A percentile compares a stretch with the other conserved stretches of the same genome.
phyloP scores from a whole-genome alignment of 257 asterid species.

The Ophiorrhiza pumila region DNA sequence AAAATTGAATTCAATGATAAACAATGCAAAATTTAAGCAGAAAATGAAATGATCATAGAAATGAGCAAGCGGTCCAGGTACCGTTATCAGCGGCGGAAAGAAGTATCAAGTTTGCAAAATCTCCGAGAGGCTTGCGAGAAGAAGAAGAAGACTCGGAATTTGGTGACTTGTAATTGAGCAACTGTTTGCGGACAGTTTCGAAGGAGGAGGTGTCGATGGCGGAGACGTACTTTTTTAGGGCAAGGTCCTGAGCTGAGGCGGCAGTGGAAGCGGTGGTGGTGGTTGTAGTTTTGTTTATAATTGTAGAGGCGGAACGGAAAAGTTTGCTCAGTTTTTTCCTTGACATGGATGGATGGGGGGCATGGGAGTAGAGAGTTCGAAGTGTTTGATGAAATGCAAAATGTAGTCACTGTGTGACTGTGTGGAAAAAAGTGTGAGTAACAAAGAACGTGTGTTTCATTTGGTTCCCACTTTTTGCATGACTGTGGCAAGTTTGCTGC shows the following conservation, averaged over 20 bases:
- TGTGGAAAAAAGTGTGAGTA: too few species aligned
- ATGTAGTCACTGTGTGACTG: neutral
- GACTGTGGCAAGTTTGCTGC: too few species aligned
- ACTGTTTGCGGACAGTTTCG: conserved; percentile 13
- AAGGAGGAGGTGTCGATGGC: conserved; percentile 30
- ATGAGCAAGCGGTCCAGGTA: conserved; percentile 13
- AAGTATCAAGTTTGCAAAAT: conserved; percentile 33
- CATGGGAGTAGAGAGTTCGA: neutral
- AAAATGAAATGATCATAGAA: conserved; percentile 7
- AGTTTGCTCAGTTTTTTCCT: conserved; percentile 45
- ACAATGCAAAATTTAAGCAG: neutral
- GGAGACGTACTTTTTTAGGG: conserved; percentile 39
- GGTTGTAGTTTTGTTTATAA: conserved; percentile 16
- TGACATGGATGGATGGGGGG: conserved; percentile 40
- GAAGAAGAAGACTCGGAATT: neutral
- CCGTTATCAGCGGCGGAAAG: conserved; percentile 37
- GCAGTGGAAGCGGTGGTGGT: conserved; percentile 27
- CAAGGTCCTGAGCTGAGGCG: conserved; percentile 31
- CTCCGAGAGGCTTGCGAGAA: conserved; percentile 25
- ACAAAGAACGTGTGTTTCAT: too few species aligned
- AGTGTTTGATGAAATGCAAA: conserved; percentile 12
- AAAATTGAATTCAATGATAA: neutral
- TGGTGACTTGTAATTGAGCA: conserved; percentile 21
- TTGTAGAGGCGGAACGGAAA: conserved; percentile 40
- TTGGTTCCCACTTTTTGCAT: too few species aligned